Percentiles rank a stretch among this genome's conserved stretches.
Evolutionary conservation across 140 eudicot species (phyloP).

Genomic region (Stevia rebaudiana): DNA sequence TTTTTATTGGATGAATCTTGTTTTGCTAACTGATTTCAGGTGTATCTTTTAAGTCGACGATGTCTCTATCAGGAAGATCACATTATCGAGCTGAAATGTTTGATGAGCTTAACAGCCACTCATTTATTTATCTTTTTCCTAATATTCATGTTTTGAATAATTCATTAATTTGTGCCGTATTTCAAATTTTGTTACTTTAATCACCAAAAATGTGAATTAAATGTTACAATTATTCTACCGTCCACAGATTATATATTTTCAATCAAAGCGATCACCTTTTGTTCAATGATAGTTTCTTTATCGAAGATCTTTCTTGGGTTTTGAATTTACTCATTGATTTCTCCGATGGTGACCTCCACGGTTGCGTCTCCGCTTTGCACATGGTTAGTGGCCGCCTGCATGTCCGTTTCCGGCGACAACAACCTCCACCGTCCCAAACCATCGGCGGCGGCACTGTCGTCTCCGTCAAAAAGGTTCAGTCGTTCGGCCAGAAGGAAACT

Average conservation of each 20-base stretch:
- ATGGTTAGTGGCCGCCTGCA: constrained; percentile 49
- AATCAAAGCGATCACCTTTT: not conserved
- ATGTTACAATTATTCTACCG: too few relatives aligned
- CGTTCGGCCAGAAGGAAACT: constrained; percentile 27
- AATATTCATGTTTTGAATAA: too few relatives aligned
- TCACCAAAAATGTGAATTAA: too few relatives aligned
- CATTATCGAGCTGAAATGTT: constrained; percentile 16
- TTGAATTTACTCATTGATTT: too few relatives aligned
- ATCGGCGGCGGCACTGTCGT: constrained; percentile 5
- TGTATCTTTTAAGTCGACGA: too few relatives aligned
- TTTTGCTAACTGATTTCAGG: not conserved
- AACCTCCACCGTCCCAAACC: constrained; percentile 11
- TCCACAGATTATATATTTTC: too few relatives aligned
- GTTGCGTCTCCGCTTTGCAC: constrained; percentile 36
- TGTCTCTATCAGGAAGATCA: constrained; percentile 17
- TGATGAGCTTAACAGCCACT: constrained; percentile 14
- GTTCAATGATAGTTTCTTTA: too few relatives aligned
- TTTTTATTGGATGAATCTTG: not conserved
- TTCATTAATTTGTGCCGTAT: too few relatives aligned
- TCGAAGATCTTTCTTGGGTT: too few relatives aligned
- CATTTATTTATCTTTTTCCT: constrained; percentile 8
- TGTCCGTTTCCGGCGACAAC: constrained; percentile 33
- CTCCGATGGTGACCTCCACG: constrained; percentile 16
- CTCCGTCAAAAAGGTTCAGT: constrained; percentile 20
- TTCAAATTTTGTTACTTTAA: too few relatives aligned